Evolutionary conservation across 139 green algal species (phyloP).

Genomic region (Dunaliella primolecta): DNA sequence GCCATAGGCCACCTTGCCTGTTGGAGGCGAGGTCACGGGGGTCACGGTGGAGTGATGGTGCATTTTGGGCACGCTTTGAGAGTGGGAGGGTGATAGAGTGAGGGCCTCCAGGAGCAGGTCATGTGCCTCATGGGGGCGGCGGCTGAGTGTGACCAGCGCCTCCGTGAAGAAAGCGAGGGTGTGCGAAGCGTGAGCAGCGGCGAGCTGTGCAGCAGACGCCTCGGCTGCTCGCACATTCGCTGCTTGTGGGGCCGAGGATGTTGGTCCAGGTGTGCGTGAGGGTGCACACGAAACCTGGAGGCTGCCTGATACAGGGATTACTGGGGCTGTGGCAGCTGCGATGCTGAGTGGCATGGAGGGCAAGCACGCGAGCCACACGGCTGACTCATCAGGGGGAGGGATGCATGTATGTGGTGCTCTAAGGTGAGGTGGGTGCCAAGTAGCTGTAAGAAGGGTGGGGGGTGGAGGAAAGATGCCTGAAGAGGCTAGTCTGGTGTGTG

Average conservation of each 20-base stretch:
- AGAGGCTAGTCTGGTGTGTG: neutral
- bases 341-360: neutral
- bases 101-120: neutral
- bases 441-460: neutral
- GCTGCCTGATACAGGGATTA: neutral
- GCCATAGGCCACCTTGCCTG: neutral
- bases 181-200: slow-evolving; percentile 13
- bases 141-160: slow-evolving; percentile 23
- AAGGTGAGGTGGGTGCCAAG: neutral
- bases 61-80: no score
- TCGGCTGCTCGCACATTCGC: no score
- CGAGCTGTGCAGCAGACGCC: neutral
- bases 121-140: slow-evolving; percentile 41
- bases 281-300: no score
- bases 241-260: no score
- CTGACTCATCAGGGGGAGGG: slow-evolving; percentile 32
- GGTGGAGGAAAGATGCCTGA: neutral
- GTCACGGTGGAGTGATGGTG: no score
- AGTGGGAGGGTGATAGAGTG: no score
- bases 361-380: slow-evolving; percentile 46
- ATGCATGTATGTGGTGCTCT: neutral
- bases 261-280: no score
- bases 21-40: no score
- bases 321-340: neutral
- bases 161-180: slow-evolving; percentile 34